These are phyloP conservation scores for Vinca major DNA, from an alignment of 305 asterid genomes.

Conservation along the genomic window DNA sequence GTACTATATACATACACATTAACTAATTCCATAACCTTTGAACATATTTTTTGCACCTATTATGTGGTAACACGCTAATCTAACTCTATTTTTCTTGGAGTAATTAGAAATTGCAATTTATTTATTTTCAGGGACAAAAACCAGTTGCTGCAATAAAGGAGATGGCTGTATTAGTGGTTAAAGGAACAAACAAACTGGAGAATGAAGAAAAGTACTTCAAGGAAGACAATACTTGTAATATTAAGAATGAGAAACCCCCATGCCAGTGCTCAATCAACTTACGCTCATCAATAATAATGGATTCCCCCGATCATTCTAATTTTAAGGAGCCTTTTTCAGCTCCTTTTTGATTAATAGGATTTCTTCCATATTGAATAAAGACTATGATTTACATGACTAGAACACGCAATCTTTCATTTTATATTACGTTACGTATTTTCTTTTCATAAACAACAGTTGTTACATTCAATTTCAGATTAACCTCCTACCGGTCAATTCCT, in stretches of 20 bases:
- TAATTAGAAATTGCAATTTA: not conserved
- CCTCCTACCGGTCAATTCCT: too few species aligned
- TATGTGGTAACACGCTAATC: too few species aligned
- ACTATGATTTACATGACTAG: too few species aligned
- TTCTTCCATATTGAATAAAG: too few species aligned
- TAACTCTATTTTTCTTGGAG: too few species aligned
- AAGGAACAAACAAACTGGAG: constrained; percentile 15
- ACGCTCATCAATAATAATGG: constrained; percentile 17
- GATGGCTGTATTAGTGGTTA: constrained; percentile 12
- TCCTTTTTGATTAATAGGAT: constrained; percentile 35
- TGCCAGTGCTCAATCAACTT: constrained; percentile 43
- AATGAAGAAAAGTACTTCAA: constrained; percentile 8
- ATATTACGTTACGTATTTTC: too few species aligned
- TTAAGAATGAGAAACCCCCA: not conserved
- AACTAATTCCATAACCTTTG: too few species aligned
- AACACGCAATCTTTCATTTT: too few species aligned
- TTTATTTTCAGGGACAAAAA: constrained; percentile 28
- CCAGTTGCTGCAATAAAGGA: constrained; percentile 25
- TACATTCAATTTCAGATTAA: too few species aligned
- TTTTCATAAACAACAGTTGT: too few species aligned
- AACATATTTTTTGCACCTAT: too few species aligned
- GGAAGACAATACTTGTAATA: too few species aligned
- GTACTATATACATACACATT: constrained; percentile 16
- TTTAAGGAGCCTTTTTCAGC: constrained; percentile 61
- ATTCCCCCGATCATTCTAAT: constrained; percentile 30